Conservation (phyloP, 345 rosid genomes). For the Rhodomyrtus tomentosa region DNA sequence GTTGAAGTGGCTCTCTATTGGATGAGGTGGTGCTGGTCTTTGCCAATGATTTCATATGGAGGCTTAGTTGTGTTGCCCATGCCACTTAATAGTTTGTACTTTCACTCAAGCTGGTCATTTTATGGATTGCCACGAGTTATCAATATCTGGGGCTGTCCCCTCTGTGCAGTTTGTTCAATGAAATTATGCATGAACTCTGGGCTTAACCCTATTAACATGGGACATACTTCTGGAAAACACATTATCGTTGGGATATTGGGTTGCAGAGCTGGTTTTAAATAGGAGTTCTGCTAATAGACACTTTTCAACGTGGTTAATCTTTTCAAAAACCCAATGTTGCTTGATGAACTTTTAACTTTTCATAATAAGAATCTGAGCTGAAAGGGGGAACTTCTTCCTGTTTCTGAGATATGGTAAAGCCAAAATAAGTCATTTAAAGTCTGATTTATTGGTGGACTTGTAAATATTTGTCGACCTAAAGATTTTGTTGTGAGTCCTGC, state of each 20-base stretch:
- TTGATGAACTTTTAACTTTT: neutral
- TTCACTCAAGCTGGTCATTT: neutral
- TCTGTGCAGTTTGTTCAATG: neutral
- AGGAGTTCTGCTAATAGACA: neutral
- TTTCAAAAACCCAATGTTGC: neutral
- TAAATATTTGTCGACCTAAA: neutral
- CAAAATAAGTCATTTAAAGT: neutral
- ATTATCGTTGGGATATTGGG: neutral
- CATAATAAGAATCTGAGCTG: neutral
- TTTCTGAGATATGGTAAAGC: neutral
- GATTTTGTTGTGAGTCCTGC: neutral
- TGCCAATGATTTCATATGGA: neutral
- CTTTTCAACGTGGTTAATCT: neutral
- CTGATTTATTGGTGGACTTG: neutral
- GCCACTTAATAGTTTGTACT: neutral
- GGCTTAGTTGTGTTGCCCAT: neutral
- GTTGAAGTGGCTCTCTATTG: neutral
- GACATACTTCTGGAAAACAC: neutral
- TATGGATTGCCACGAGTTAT: neutral
- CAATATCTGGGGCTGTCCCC: neutral
- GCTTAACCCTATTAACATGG: neutral
- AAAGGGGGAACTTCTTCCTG: neutral
- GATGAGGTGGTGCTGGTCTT: neutral
- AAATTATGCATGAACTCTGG: neutral
- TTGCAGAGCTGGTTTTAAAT: neutral